Conservation (phyloP, 179 eudicot genomes). For the Carnegiea gigantea region DNA sequence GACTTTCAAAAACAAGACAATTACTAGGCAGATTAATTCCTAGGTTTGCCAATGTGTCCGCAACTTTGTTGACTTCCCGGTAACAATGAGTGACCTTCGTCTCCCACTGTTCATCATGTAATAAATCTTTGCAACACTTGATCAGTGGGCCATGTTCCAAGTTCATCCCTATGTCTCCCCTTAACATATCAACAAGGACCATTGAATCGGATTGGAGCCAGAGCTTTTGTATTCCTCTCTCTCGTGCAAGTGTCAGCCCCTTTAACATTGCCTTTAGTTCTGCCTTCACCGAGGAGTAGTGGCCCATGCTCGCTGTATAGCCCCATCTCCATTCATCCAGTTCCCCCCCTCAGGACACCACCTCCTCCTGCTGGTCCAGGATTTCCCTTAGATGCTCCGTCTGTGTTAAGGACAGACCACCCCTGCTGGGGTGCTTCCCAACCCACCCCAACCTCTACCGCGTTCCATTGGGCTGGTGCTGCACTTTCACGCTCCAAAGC, state of each 20-base stretch:
- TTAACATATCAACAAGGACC: too few relatives aligned
- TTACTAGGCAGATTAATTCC: not conserved
- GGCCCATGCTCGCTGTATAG: not conserved
- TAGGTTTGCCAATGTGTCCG: not conserved
- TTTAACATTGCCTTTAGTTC: not conserved
- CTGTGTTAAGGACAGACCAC: not conserved
- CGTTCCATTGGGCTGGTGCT: accelerated
- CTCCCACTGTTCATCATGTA: too few relatives aligned
- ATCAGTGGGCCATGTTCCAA: too few relatives aligned
- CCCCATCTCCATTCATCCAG: not conserved
- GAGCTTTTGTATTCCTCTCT: too few relatives aligned
- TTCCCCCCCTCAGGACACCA: not conserved
- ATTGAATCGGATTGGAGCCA: too few relatives aligned
- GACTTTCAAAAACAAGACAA: too few relatives aligned
- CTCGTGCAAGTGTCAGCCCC: not conserved
- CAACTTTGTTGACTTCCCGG: too few relatives aligned
- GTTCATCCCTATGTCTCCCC: too few relatives aligned
- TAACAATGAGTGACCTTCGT: too few relatives aligned
- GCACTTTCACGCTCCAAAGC: too few relatives aligned
- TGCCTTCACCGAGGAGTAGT: not conserved
- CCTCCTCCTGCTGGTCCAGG: not conserved
- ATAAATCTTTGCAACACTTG: too few relatives aligned
- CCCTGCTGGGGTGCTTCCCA: not conserved
- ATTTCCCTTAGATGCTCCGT: not conserved
- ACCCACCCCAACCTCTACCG: too few relatives aligned